Evolutionary conservation across 345 rosid species (phyloP), one percentile per base, ranked within the genome.

Genomic region (Eutrema yunnanense): DNA sequence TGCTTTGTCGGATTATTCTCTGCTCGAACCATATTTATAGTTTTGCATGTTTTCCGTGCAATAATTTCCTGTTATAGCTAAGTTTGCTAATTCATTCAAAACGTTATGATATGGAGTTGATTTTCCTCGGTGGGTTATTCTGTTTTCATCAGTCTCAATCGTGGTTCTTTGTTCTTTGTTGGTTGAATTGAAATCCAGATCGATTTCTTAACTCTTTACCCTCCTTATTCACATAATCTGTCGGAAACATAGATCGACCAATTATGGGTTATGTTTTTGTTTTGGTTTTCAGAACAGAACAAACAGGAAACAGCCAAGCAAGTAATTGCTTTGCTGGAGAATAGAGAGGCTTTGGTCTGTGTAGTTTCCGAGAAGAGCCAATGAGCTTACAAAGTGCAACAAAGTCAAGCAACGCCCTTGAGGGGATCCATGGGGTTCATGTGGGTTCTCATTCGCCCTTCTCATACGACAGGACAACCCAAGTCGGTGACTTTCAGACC

Each of bases 341-440:
- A 54, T 5, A 62, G 40, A 71, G 52, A 49, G 40, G 32, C 4
- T 57, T 73, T 9, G 54, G 42, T 65, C 41, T 36, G 34, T 61
- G 49, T 62, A 40, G 64, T 34, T 13, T 47, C 67, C 19, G 62
- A 48, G 40, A 8, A 60, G 63, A 71, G 56, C 75, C 68, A 64
- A 88, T 92, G 97, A 68, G 87, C 80, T 83, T 75, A 14, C 78
- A 78, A 79, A 74, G 68, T 54, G 71, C 71, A 69, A 69, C 69
- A 32, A 73, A 75, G 55, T 22, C 85, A 16, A 83, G 87, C 64
- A 89, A 75, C 59, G 82, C 87, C 83, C 81, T 95, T 22, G 89
- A 90, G 63, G 84, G 90, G 77, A 80, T 92, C 48, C 93, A 82
- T 71, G 96, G 97, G 29, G 82, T 95, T 49, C 96, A 81, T 67